A percentile compares a stretch with the other conserved stretches of the same genome.
Evolutionary conservation across 768 basidiomycete genomes (phyloP).

Genomic region (Roridomyces roridus): DNA sequence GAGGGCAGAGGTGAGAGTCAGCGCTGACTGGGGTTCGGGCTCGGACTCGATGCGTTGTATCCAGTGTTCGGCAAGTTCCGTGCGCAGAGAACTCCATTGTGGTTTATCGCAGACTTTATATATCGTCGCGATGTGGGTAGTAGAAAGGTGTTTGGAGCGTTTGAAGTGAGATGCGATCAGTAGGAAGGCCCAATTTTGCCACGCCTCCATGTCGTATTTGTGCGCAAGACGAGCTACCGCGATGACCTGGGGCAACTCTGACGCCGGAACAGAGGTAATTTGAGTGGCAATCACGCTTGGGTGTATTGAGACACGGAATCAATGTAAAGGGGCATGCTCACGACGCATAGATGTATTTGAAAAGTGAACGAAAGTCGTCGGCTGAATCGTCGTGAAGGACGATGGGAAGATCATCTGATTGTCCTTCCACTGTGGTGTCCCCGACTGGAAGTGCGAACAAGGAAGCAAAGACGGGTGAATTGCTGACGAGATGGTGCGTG

Average conservation of each 20-base stretch:
- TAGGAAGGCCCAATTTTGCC: neutral
- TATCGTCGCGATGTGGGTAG: neutral
- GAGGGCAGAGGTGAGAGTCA: no score
- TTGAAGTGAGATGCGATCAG: neutral
- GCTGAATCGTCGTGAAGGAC: neutral
- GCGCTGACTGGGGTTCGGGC: no score
- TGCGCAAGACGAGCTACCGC: neutral
- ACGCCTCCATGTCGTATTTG: neutral
- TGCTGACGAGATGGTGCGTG: neutral
- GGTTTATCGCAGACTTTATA: neutral
- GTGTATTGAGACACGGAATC: no score
- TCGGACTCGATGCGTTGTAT: no score
- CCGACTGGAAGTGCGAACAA: slow-evolving; percentile 2
- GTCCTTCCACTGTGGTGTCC: neutral
- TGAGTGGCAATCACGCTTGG: neutral
- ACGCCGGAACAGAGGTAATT: neutral
- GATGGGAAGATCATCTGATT: slow-evolving; percentile 6
- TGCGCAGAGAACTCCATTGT: no score
- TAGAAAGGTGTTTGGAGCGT: neutral
- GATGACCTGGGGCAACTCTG: neutral
- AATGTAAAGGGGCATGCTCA: neutral
- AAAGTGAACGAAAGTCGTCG: neutral
- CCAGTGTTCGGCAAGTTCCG: no score
- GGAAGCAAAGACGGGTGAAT: slow-evolving; percentile 1
- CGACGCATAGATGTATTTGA: slow-evolving; percentile 8